Evolutionary conservation across 2,329 filamentous ascomycete genomes (phyloP), one percentile per base, ranked within the genome.

Genomic region (Monosporascus sp.): DNA sequence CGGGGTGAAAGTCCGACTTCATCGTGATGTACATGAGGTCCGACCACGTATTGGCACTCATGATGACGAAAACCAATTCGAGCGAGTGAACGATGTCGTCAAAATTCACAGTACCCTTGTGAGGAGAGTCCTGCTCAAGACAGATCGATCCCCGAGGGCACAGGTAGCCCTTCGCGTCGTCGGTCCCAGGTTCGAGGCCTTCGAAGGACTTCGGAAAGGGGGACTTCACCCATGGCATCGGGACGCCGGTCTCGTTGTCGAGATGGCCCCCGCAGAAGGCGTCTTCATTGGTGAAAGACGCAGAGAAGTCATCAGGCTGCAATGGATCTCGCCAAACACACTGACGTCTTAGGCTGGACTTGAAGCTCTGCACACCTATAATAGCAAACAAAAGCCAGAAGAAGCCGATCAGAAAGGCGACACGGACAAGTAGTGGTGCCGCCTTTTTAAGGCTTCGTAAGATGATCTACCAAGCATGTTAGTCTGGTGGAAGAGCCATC

Each of bases 311-410:
- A 59, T 71, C 76, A 65, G 73, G 85, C 50, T 85, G 75, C 5
- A 65, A 56, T 5, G 86, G 85, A 58, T 90, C 86, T 49, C 88
- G 71, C 88, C 88, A 94, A 31, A 91, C 85, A 67, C 90, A 94
- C 57, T 85, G 86, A 48, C 90, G 86, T 60, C 82, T 83, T 24
- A 93, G 72, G 69, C 89, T 93, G 8, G 88, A 86, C 71, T 93
- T 93, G 76, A 99, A 99, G 71, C 90, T 96, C 69, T 99, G 95
- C 22, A 99, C 88, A 6, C 94, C 95, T 54, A 99, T 86, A 57
- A 99, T 97, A 38, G 91, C 94, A 73, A 99, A 99, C 11, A 97
- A 75, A 43, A 99, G 81, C 94, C 94, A 99, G 73, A 99, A 99
- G 73, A 99, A 99, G 16, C 89, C 83, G 60, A 99, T 91, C 22